phyloP scores from a whole-genome alignment of 352 stramenopile genomes.

The Pythium grandisporangium region DNA sequence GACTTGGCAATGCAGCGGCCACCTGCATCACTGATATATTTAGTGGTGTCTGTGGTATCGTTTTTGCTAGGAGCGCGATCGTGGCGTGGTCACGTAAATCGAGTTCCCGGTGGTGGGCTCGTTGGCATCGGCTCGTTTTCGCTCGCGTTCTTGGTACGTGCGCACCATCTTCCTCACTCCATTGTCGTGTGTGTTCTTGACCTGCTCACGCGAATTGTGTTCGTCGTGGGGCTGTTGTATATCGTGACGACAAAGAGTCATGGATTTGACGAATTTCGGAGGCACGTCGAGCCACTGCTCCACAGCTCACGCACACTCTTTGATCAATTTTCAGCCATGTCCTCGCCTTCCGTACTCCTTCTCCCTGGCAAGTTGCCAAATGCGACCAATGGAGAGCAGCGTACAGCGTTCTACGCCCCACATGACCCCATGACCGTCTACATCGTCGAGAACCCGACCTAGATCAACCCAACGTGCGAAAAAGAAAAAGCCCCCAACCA shows the following conservation, averaged over 20 bases:
- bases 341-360: conserved; percentile 54
- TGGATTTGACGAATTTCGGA: conserved; percentile 71
- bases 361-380: conserved; percentile 50
- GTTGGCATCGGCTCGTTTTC: conserved; percentile 50
- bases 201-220: not conserved
- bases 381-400: conserved; percentile 10
- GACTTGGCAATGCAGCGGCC: too few species aligned
- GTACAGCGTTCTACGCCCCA: conserved; percentile 38
- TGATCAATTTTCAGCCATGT: conserved; percentile 37
- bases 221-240: too few species aligned
- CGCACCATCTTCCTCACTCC: too few species aligned
- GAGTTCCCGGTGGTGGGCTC: conserved; percentile 54
- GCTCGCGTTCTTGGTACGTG: conserved; percentile 46
- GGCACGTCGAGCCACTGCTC: conserved; percentile 52
- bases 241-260: too few species aligned
- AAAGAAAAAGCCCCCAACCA: too few species aligned
- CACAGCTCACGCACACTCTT: conserved; percentile 39
- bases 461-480: too few species aligned
- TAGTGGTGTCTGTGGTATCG: not conserved
- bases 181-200: not conserved
- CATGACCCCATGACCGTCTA: conserved; percentile 71
- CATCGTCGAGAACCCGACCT: conserved; percentile 17
- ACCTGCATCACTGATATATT: not conserved
- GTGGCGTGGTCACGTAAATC: conserved; percentile 64
- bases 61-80: conserved; percentile 30